Base-by-base conservation (phyloP, 208 protist genomes). In the Trypanosoma theileri region DNA sequence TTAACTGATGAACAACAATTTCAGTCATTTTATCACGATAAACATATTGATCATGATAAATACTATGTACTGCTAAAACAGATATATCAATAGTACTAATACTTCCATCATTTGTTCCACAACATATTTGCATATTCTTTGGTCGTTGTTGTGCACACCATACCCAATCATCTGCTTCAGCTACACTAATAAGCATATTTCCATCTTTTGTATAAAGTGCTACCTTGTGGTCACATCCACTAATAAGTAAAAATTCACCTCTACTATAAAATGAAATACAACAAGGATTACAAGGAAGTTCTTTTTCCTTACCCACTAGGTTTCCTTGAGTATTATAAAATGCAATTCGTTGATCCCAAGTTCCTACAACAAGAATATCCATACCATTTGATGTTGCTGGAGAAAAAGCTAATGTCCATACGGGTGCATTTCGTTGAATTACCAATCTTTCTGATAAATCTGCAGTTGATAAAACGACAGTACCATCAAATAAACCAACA, bases 21-120 rank as follows among this genome's bases (percentile, higher is more conserved):
- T 98, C 89, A 31, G 97, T 99, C 91, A 99, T 96, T 54, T 86
- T 84, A 19, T 98, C 96, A 41, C 98, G 87, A 69, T 86, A 98
- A 12, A 98, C 95, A 80, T 99, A 99, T 62, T 96, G 88, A 69
- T 98, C 95, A 51, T 91, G 67, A 72, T 98, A 98, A 57, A 98
- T 88, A 71, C 93, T 87, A 66, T 98, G 96, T 17, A 98, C 93
- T 1, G 93, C 95, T 16, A 71, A 84, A 63, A 97, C 83, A 35
- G 73, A 51, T 41, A 98, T 81, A 63, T 98, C 85, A 66, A 97
- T 85, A 65, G 85, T 79, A 56, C 82, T 86, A 51, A 99, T 80
- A 31, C 66, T 82, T 31, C 97, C 96, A 66, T 96, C 87, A 75
- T 98, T 96, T 44, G 88, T 94, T 58, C 88, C 91, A 56, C 94